Evolutionary conservation across 2,329 filamentous ascomycete genomes (phyloP).

Genomic region (Aspergillus japonicus): DNA sequence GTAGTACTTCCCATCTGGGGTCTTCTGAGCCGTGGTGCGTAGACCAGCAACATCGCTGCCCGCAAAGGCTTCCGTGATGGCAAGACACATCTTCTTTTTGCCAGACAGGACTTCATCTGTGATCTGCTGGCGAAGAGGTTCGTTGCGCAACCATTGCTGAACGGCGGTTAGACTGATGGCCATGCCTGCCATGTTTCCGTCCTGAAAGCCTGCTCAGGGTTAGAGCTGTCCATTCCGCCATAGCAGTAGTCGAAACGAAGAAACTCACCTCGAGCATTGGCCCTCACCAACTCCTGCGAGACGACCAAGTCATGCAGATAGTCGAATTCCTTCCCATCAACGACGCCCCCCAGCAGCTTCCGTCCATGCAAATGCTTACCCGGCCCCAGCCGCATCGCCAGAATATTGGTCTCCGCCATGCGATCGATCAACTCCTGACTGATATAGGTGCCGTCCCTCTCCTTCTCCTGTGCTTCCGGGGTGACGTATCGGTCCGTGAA

Average conservation of each 20-base stretch:
- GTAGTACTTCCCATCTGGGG: constrained; percentile 71
- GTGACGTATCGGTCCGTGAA: constrained; percentile 71
- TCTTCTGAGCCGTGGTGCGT: constrained; percentile 75
- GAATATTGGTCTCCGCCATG: constrained; percentile 70
- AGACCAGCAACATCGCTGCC: constrained; percentile 79
- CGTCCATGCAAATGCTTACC: constrained; percentile 77
- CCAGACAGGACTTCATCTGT: constrained; percentile 72
- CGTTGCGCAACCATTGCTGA: constrained; percentile 72
- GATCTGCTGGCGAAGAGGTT: constrained; percentile 64
- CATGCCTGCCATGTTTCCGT: constrained; percentile 86
- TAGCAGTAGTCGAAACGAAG: background rate
- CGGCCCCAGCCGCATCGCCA: constrained; percentile 81
- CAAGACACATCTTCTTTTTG: constrained; percentile 83
- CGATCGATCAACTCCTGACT: constrained; percentile 69
- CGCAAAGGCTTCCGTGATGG: constrained; percentile 85
- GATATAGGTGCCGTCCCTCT: constrained; percentile 71
- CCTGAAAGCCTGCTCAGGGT: constrained; percentile 62
- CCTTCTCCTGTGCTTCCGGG: constrained; percentile 73
- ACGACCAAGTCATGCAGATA: constrained; percentile 82
- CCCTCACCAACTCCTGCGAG: constrained; percentile 68
- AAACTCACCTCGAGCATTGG: constrained; percentile 61
- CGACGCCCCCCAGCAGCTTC: constrained; percentile 64
- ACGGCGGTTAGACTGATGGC: constrained; percentile 77
- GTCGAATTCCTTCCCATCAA: constrained; percentile 78
- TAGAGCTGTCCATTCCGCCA: background rate